Evolutionary conservation across 1,284 basidiomycete genomes (phyloP).

Genomic region (Acaromyces ingoldii): DNA sequence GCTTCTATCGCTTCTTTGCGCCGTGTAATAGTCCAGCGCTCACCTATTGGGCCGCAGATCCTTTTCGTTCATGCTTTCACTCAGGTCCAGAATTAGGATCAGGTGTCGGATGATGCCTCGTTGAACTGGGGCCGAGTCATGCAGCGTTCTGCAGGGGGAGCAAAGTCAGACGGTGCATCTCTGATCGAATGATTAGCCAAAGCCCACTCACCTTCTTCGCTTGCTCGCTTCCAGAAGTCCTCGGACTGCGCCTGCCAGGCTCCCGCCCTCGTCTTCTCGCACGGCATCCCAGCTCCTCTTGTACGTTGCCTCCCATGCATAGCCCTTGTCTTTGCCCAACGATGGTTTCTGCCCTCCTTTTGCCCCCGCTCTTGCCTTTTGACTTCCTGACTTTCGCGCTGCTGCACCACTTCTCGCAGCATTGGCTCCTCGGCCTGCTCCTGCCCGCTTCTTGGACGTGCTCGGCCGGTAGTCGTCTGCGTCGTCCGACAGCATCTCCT

Average conservation of each 20-base stretch:
- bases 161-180: background rate
- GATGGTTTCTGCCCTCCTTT: no score
- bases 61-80: constrained; percentile 84
- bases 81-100: constrained; percentile 82
- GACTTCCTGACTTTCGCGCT: no score
- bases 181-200: background rate
- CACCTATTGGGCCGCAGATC: constrained; percentile 84
- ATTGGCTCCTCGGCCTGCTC: no score
- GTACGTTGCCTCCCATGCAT: constrained; percentile 94
- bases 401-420: no score
- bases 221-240: constrained; percentile 78
- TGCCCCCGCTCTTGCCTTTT: no score
- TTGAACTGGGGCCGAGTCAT: constrained; percentile 61
- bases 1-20: background rate
- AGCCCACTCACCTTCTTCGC: constrained; percentile 64
- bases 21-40: no score
- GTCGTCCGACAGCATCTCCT: no score
- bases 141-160: constrained; percentile 6
- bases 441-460: no score
- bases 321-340: constrained; percentile 55
- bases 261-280: constrained; percentile 89
- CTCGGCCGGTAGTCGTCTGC: no score
- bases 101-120: constrained; percentile 94
- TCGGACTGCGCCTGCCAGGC: constrained; percentile 80
- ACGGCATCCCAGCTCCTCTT: constrained; percentile 94